Base-by-base conservation (phyloP, 352 stramenopile genomes). In the Phytopythium delawarense region DNA sequence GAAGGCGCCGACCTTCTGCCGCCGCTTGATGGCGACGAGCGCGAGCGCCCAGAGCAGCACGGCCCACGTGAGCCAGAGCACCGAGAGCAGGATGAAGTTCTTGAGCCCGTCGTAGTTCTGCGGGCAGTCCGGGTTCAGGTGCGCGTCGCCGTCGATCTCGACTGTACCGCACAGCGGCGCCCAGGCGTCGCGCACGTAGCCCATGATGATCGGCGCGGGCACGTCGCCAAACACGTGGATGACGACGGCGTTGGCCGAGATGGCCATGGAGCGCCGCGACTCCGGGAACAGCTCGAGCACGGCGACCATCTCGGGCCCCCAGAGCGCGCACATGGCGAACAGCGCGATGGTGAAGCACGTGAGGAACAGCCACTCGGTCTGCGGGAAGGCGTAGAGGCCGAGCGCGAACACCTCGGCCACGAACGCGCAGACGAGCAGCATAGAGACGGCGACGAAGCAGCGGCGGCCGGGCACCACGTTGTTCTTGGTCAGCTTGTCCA, bases 181-280 rank as follows among this genome's bases (percentile, higher is more conserved):
- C 59, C 93, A 80, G 30, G 69, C 69, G 67, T 98, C 92, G 59
- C 93, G 92, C 46, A 98, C 69, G 28, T 74, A 72, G 16, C 92
- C 92, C 57, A 98, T 76, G 53, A 97, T 67, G 35, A 97, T 83
- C 2, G 92, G 92, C 0, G 83, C 76, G 4, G 92, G 91, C 11
- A 98, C 90, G 73, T 98, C 92, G 6, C 92, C 92, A 28, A 98
- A 76, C 20, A 91, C 64, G 70, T 97, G 91, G 25, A 95, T 86
- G 30, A 90, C 74, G 11, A 98, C 64, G 55, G 79, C 89, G 64
- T 89, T 90, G 7, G 96, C 73, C 7, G 81, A 91, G 58, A 95
- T 77, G 28, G 84, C 85, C 66, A 98, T 85, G 0, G 89, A 79
- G 16, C 88, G 74, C 53, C 87, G 76, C 8, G 72, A 78, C 28